Conservation (phyloP, 139 green algal genomes). For the Chlamydomonas incerta region DNA sequence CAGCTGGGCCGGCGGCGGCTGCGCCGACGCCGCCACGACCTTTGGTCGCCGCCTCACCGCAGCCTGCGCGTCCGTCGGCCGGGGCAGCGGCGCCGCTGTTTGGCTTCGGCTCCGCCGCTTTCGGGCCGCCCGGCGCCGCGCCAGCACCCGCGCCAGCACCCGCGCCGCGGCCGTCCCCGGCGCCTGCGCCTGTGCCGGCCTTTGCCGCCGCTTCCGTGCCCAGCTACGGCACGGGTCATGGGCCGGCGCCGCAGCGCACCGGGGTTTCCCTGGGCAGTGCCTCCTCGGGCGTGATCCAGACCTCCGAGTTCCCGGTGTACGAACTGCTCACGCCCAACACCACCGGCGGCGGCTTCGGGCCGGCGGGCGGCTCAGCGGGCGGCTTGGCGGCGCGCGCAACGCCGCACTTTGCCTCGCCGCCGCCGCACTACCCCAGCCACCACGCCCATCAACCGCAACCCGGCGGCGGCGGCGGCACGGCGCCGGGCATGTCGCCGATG, state of each 20-base stretch:
- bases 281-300: conserved; percentile 17
- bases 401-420: neutral
- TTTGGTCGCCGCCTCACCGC: no score
- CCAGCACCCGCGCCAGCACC: no score
- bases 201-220: neutral
- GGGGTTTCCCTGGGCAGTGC: neutral
- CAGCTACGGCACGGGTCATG: neutral
- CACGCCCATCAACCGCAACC: neutral
- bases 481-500: no score
- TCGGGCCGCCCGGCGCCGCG: no score
- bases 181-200: no score
- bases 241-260: neutral
- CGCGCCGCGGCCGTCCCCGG: no score
- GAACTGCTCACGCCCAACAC: conserved; percentile 28
- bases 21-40: neutral
- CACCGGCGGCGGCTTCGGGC: neutral
- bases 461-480: neutral
- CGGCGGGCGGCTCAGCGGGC: neutral
- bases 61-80: no score
- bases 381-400: neutral
- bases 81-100: no score
- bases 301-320: conserved; percentile 16
- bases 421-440: neutral
- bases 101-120: no score
- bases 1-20: no score